Evolutionary conservation across 257 asterid species (phyloP).

Genomic region (Agastache rugosa): DNA sequence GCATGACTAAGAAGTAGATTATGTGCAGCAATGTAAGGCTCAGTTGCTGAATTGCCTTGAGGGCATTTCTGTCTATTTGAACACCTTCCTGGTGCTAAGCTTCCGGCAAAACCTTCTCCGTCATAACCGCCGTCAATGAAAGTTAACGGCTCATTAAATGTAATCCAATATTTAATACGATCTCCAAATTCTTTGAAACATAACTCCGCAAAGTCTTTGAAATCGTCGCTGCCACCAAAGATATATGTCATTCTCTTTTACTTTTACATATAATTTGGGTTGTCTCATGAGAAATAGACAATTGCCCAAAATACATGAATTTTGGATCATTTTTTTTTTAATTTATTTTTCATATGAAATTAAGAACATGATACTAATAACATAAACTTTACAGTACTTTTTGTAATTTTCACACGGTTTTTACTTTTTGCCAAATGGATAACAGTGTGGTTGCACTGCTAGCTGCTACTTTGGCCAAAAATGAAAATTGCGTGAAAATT

Average conservation of each 20-base stretch:
- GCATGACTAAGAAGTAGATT: conserved; percentile 63
- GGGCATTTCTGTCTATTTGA: conserved; percentile 51
- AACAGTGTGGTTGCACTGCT: no score
- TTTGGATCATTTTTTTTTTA: no score
- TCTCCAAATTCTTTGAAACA: conserved; percentile 72
- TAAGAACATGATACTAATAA: no score
- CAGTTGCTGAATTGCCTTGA: conserved; percentile 53
- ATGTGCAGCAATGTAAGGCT: conserved; percentile 70
- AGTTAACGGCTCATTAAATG: conserved; percentile 60
- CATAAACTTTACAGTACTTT: no score
- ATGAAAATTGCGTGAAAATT: no score
- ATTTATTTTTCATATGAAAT: no score
- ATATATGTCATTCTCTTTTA: no score
- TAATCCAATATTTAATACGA: conserved; percentile 64
- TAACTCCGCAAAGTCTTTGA: conserved; percentile 59
- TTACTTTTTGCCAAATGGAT: no score
- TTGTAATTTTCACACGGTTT: no score
- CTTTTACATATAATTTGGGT: not conserved
- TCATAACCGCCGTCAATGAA: conserved; percentile 51
- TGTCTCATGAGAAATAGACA: no score
- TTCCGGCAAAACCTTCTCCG: conserved; percentile 26
- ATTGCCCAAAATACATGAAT: no score
- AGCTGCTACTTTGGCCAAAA: no score
- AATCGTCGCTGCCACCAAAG: not conserved
- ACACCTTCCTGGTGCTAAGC: conserved; percentile 62